Evolutionary conservation across 768 basidiomycete species (phyloP), one percentile per base, ranked within the genome.

Genomic region (Suillus discolor): DNA sequence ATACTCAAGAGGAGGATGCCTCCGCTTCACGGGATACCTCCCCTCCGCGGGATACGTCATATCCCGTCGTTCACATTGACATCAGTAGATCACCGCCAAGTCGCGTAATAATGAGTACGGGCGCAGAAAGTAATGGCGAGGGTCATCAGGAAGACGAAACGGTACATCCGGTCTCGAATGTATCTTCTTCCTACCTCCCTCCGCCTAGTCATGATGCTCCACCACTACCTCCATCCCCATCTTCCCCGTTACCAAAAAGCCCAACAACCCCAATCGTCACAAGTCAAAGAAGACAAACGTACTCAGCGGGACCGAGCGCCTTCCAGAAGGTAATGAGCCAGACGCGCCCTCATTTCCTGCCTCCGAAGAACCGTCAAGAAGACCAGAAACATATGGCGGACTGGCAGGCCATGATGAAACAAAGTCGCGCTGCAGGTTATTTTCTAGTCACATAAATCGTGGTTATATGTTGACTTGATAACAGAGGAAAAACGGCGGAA

Each of bases 331-430:
- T 94, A 41, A 79, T 91, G 61, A 94, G 91, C 76, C 90, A 87
- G 75, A 97, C 95, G 0, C 81, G 95, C n/a, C 95, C 92, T 20
- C 77, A 83, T 6, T 90, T 89, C 73, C 81, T 96, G n/a, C 95
- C 95, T 28, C 94, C 94, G 7, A 97, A 97, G 74, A 79, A 77
- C 57, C 84, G 84, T 36, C 73, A 85, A 65, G 94, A 97, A 76
- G 94, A 96, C 72, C 77, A 82, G 57, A 96, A 90, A 69, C 95
- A 97, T 77, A 81, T 94, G 73, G 86, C 89, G 5, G 91, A 91
- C 73, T 96, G 94, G 91, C 86, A 93, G 72, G 78, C 83, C 41
- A 97, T 97, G 93, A 93, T 95, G 90, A 88, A 87, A 68, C 87
- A 82, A 54, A 94, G 92, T 78, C 87, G 90, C 62, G 76, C 78